Evolutionary conservation across 495 filamentous ascomycete genomes (phyloP), one percentile per base, ranked within the genome.

Genomic region (Pyrenula aspistea): DNA sequence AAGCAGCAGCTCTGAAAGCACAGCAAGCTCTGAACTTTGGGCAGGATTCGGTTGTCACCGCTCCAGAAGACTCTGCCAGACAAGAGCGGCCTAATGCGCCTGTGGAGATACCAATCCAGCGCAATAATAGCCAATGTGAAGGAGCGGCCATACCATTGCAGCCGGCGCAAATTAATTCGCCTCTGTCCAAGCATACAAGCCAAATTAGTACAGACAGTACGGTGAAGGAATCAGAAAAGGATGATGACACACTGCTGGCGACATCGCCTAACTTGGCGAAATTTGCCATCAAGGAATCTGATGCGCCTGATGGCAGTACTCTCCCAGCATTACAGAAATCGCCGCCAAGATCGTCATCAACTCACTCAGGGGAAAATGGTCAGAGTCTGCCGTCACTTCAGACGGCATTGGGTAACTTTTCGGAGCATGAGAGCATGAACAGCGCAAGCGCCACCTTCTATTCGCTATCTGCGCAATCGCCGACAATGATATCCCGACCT

Each of bases 381-480:
- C 72, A 72, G 54, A 73, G 57, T 36, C 63, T 79, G 11, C 77
- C 76, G 1, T 71, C 77, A 0, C 65, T 80, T 23, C 65, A 68
- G 2, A 69, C 70, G n/a, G 65, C 71, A 22, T 62, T 78, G 10
- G 66, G 67, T n/a, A 65, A 59, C 61, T 64, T 64, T 59, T 62
- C 55, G 23, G 63, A 63, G 25, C 64, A 58, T 15, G 69, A 64
- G 56, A 60, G 69, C 11, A 69, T 68, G 8, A 22, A 24, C 54
- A 15, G 50, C 48, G 22, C 54, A 48, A 56, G 23, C 31, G 24
- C 54, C 31, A 10, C 57, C 50, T 57, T 54, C 25, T 53, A 42
- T 22, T 20, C 12, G 49, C n/a, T 15, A 22, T 50, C n/a, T 52
- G 56, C 24, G 36, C 24, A 22, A 12, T 58, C 12, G 52, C 50